phyloP scores from a whole-genome alignment of 2,329 filamentous ascomycete species.

The Pseudogymnoascus sp. region DNA sequence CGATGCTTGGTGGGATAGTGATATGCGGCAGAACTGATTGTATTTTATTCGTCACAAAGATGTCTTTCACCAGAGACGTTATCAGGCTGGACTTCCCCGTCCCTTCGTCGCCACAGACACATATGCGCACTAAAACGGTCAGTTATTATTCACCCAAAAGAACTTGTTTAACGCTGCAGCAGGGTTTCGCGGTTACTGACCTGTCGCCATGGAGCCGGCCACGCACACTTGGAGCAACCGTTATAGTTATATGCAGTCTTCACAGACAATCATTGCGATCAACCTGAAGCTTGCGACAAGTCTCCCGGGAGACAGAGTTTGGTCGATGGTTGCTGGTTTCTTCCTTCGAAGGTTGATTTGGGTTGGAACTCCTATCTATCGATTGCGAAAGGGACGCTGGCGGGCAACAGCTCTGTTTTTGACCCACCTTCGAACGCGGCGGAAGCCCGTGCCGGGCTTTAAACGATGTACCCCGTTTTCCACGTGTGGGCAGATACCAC shows the following conservation, averaged over 20 bases:
- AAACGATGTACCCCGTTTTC: conserved; percentile 5
- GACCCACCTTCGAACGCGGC: conserved; percentile 5
- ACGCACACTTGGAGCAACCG: not conserved
- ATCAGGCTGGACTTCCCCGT: conserved; percentile 93
- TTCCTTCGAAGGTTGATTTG: not conserved
- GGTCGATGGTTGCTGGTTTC: not conserved
- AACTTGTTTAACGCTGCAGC: not conserved
- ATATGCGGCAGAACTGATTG: conserved; percentile 91
- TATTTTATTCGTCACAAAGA: conserved; percentile 93
- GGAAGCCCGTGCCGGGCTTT: not conserved
- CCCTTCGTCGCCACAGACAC: conserved; percentile 92
- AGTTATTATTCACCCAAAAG: not conserved
- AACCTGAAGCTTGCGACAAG: not conserved
- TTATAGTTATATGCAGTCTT: not conserved
- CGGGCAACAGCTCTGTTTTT: not conserved
- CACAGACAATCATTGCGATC: conserved; percentile 7
- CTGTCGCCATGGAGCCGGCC: conserved; percentile 12
- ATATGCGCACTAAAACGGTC: conserved; percentile 64
- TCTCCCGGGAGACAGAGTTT: not conserved
- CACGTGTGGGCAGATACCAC: not conserved
- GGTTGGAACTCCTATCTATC: conserved; percentile 5
- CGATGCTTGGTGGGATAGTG: conserved; percentile 86
- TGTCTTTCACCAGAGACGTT: conserved; percentile 91
- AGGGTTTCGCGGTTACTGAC: conserved; percentile 7
- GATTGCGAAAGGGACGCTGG: conserved; percentile 8